These are phyloP conservation scores for Pyrus pyrifolia DNA, from an alignment of 306 rosid genomes.

Conservation along the genomic window DNA sequence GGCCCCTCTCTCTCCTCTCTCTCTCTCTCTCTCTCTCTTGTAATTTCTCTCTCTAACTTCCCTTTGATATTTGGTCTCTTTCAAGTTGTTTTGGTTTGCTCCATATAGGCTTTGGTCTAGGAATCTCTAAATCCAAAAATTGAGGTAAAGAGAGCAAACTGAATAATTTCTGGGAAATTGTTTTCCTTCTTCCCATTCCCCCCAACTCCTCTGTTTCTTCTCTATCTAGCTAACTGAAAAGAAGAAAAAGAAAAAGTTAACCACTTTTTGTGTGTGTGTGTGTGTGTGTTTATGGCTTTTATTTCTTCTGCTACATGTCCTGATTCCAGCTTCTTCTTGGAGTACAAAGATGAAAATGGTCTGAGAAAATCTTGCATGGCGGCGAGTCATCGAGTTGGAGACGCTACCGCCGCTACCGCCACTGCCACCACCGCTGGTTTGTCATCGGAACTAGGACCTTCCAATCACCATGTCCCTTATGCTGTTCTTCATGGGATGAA, in stretches of 20 bases:
- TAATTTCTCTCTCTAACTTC: constrained; percentile 28
- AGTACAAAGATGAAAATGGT: constrained; percentile 34
- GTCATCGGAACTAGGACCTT: constrained; percentile 68
- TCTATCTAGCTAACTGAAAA: not conserved
- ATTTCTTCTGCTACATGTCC: constrained; percentile 21
- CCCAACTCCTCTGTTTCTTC: constrained; percentile 24
- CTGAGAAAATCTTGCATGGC: constrained; percentile 61
- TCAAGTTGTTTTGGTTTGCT: constrained; percentile 18
- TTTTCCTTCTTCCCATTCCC: not conserved
- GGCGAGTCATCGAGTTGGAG: constrained; percentile 72
- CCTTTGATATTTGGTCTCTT: constrained; percentile 10
- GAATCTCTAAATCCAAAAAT: constrained; percentile 16
- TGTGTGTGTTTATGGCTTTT: constrained; percentile 11
- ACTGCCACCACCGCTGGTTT: constrained; percentile 32
- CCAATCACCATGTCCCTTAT: constrained; percentile 63
- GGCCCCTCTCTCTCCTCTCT: constrained; percentile 14
- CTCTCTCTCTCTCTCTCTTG: not conserved
- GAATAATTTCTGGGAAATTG: not conserved
- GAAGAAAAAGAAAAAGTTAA: not conserved
- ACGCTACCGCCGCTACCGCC: constrained; percentile 14
- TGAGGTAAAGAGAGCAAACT: constrained; percentile 29
- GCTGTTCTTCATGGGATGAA: constrained; percentile 66
- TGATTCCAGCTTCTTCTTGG: constrained; percentile 33
- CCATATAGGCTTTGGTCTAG: constrained; percentile 23
- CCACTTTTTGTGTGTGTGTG: not conserved